Evolutionary conservation across 2,329 filamentous ascomycete genomes (phyloP).

Genomic region (Clarireedia homoeocarpa): DNA sequence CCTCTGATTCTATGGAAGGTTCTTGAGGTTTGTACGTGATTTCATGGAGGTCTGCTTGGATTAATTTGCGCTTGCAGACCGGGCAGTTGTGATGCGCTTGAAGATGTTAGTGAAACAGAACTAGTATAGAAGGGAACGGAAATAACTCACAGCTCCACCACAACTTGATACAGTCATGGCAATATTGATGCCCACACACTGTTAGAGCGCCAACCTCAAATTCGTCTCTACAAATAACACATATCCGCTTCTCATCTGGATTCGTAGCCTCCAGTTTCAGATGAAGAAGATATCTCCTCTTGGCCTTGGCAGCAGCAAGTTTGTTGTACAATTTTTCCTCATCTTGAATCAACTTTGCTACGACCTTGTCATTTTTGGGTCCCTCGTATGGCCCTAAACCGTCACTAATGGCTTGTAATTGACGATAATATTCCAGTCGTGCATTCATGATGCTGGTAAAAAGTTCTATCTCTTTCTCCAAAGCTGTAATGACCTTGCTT

Average conservation of each 20-base stretch:
- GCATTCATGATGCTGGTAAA: constrained; percentile 77
- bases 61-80: constrained; percentile 68
- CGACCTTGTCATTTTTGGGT: constrained; percentile 17
- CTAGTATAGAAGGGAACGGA: neutral
- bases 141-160: constrained; percentile 52
- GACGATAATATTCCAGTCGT: constrained; percentile 81
- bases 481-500: constrained; percentile 37
- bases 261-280: constrained; percentile 35
- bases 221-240: constrained; percentile 73
- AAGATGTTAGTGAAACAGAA: neutral
- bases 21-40: constrained; percentile 76
- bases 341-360: constrained; percentile 46
- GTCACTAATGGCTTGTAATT: constrained; percentile 87
- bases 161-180: constrained; percentile 72
- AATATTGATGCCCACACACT: constrained; percentile 86
- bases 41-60: constrained; percentile 64
- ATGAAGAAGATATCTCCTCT: constrained; percentile 61
- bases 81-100: constrained; percentile 11
- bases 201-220: constrained; percentile 79
- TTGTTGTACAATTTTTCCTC: constrained; percentile 48
- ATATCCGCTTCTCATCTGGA: constrained; percentile 58
- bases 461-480: constrained; percentile 65
- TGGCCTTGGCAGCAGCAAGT: constrained; percentile 58
- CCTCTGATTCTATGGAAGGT: constrained; percentile 58
- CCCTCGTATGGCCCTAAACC: constrained; percentile 70